phyloP scores from a whole-genome alignment of 2,329 filamentous ascomycete genomes.

The Canariomyces notabilis region DNA sequence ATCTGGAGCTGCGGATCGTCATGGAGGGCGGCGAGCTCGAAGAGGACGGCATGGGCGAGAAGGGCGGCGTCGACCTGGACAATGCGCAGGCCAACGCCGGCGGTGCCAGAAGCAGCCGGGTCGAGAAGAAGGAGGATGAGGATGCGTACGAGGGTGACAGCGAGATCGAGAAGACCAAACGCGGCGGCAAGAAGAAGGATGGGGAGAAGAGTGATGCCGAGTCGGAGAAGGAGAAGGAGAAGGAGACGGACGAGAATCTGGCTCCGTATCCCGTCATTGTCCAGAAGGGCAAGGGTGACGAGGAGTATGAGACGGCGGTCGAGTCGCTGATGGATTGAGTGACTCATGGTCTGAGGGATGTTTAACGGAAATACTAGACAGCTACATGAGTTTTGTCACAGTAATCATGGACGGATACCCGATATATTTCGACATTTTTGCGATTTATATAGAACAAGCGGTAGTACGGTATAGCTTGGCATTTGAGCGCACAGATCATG shows the following conservation, averaged over 20 bases:
- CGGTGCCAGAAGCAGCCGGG: conserved; percentile 32
- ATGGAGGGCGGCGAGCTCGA: conserved; percentile 51
- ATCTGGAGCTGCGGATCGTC: conserved; percentile 49
- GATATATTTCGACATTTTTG: neutral
- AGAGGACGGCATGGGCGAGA: conserved; percentile 53
- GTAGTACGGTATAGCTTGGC: neutral
- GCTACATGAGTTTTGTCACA: too few species aligned
- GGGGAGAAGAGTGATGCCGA: conserved; percentile 12
- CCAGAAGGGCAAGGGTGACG: conserved; percentile 27
- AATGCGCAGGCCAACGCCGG: conserved; percentile 53
- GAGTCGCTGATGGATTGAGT: conserved; percentile 17
- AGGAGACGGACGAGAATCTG: conserved; percentile 19
- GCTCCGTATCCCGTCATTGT: conserved; percentile 23
- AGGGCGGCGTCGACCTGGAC: conserved; percentile 51
- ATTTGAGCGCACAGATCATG: neutral
- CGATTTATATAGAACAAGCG: neutral
- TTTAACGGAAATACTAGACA: too few species aligned
- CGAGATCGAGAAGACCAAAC: conserved; percentile 28
- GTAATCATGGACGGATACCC: neutral
- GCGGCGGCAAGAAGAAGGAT: conserved; percentile 13
- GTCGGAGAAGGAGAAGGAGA: conserved; percentile 12
- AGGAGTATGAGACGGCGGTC: conserved; percentile 28
- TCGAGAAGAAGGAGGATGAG: conserved; percentile 20
- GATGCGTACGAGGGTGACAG: conserved; percentile 31
- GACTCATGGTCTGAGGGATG: conserved; percentile 1